Conservation (phyloP, 805 yeast species). For the Metschnikowia cerradonensis region DNA sequence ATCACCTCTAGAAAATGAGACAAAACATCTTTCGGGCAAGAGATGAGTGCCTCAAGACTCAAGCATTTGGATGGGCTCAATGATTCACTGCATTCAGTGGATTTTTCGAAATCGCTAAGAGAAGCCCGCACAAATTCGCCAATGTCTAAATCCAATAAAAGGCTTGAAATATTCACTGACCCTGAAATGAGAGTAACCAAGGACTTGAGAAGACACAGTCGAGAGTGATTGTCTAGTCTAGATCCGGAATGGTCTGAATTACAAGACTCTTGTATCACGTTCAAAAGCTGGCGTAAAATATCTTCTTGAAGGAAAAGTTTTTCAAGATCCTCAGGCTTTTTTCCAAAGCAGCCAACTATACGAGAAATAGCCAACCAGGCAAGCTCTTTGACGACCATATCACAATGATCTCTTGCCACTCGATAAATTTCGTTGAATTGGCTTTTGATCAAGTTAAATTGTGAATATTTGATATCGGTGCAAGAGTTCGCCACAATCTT, state of each 20-base stretch:
- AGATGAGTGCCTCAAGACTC: slow-evolving; percentile 68
- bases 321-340: slow-evolving; percentile 43
- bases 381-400: slow-evolving; percentile 55
- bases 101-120: slow-evolving; percentile 47
- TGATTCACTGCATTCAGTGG: background rate
- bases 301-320: slow-evolving; percentile 27
- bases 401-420: slow-evolving; percentile 53
- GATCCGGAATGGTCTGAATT: slow-evolving; percentile 11
- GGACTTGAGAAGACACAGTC: slow-evolving; percentile 35
- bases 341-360: slow-evolving; percentile 47
- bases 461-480: slow-evolving; percentile 39
- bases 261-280: slow-evolving; percentile 12
- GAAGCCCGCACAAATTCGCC: slow-evolving; percentile 47
- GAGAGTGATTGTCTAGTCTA: slow-evolving; percentile 9
- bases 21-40: slow-evolving; percentile 65
- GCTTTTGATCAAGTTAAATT: slow-evolving; percentile 48
- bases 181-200: slow-evolving; percentile 41
- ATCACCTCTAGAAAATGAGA: slow-evolving; percentile 52
- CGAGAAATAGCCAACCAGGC: slow-evolving; percentile 64
- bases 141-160: slow-evolving; percentile 46
- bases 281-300: slow-evolving; percentile 9
- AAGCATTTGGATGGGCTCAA: slow-evolving; percentile 16
- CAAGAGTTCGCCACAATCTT: slow-evolving; percentile 70
- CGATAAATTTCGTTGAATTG: slow-evolving; percentile 58
- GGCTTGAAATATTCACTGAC: slow-evolving; percentile 38